These are phyloP conservation scores for Trametes cubensis DNA, from an alignment of 768 basidiomycete species.

Conservation along the genomic window DNA sequence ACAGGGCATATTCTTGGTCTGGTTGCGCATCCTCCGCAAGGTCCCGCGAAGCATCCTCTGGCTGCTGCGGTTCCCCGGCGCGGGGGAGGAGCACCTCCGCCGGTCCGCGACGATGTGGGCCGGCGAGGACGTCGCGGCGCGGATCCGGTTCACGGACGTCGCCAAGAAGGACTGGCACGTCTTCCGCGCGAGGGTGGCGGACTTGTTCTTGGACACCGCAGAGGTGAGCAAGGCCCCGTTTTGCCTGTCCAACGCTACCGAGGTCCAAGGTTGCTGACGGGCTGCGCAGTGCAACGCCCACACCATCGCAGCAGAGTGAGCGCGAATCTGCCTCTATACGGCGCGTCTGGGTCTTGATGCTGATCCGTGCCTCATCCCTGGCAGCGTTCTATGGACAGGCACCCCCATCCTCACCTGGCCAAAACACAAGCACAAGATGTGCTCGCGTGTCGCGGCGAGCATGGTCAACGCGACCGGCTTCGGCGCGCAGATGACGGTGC, in stretches of 20 bases:
- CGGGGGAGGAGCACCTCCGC: slow-evolving; percentile 49
- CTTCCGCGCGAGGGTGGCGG: slow-evolving; percentile 48
- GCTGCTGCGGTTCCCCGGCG: slow-evolving; percentile 52
- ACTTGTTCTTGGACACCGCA: slow-evolving; percentile 54
- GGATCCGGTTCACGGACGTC: slow-evolving; percentile 53
- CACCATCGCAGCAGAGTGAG: slow-evolving; percentile 53
- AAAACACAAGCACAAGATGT: slow-evolving; percentile 50
- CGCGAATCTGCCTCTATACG: not conserved
- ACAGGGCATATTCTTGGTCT: slow-evolving; percentile 48
- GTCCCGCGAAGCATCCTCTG: slow-evolving; percentile 54
- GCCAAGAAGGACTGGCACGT: slow-evolving; percentile 50
- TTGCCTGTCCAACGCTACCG: no score
- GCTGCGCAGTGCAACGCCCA: slow-evolving; percentile 51
- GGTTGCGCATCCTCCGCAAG: slow-evolving; percentile 48
- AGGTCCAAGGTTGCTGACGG: not conserved
- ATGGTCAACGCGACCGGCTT: slow-evolving; percentile 51
- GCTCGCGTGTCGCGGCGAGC: slow-evolving; percentile 52
- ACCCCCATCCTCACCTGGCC: slow-evolving; percentile 55
- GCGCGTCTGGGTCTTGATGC: not conserved
- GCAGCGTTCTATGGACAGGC: slow-evolving; percentile 54
- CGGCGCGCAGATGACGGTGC: slow-evolving; percentile 50
- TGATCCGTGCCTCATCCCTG: not conserved
- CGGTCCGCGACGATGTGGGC: slow-evolving; percentile 49
- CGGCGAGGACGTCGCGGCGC: slow-evolving; percentile 46
- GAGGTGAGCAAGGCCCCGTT: slow-evolving; percentile 39